Evolutionary conservation across 2,329 filamentous ascomycete species (phyloP).

Genomic region (Hymenoscyphus salicellus): DNA sequence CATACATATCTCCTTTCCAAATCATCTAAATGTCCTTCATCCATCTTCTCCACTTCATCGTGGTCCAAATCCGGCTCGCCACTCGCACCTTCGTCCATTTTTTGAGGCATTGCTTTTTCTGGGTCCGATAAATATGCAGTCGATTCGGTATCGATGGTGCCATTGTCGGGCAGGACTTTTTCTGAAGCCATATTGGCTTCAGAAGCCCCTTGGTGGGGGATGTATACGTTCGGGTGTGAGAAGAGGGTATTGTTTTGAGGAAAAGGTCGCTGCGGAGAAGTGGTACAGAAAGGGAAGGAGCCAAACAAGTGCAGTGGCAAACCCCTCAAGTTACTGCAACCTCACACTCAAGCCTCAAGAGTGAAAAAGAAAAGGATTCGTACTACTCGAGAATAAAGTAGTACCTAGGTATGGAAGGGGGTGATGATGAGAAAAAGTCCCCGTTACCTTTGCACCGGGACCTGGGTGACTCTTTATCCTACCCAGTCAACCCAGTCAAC

Average conservation of each 20-base stretch:
- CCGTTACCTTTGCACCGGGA: not conserved
- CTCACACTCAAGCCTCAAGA: not conserved
- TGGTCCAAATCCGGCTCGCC: constrained; percentile 30
- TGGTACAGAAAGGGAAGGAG: too few species aligned
- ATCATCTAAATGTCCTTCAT: constrained; percentile 29
- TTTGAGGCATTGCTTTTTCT: constrained; percentile 16
- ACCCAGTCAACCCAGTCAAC: too few species aligned
- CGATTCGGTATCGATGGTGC: constrained; percentile 21
- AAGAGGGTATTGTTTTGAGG: not conserved
- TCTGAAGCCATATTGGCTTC: constrained; percentile 17
- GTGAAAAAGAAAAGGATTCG: not conserved
- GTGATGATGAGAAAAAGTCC: not conserved
- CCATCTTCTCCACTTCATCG: constrained; percentile 32
- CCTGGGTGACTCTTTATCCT: not conserved
- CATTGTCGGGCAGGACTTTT: constrained; percentile 19
- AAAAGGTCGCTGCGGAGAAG: not conserved
- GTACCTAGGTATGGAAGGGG: not conserved
- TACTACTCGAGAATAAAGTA: too few species aligned
- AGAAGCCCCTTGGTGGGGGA: not conserved
- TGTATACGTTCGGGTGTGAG: not conserved
- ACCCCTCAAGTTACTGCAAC: too few species aligned
- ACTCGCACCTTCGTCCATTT: constrained; percentile 16
- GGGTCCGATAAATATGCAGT: constrained; percentile 21
- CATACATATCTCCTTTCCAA: constrained; percentile 27
- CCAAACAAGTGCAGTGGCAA: too few species aligned